Evolutionary conservation across 495 filamentous ascomycete species (phyloP), one percentile per base, ranked within the genome.

Genomic region (Elasticomyces elasticus): DNA sequence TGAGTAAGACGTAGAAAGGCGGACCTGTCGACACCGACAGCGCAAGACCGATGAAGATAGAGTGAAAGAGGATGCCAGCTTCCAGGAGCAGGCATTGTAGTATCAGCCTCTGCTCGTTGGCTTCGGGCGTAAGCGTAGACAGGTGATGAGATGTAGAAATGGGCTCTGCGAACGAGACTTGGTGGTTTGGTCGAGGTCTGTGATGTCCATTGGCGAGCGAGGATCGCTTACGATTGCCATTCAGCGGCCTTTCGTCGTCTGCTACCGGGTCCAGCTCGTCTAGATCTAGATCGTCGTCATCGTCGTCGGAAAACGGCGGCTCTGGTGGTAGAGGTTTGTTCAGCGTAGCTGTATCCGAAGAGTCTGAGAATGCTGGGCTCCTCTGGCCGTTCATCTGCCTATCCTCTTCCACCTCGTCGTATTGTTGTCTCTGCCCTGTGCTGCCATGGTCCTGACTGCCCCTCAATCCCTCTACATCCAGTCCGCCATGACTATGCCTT

Each of bases 31-130:
- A 76, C 56, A 85, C 81, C 52, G 74, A 79, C 45, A 85, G 67
- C 0, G 82, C 81, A 77, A 85, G 84, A 41, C 82, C 82, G 59
- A 83, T 79, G 65, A 83, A 83, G 55, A 83, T 72, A 51, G 71
- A 75, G 66, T 83, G 79, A 69, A 83, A 72, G 55, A 72, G 65
- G 55, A 72, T 72, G 58, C 70, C 69, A 23, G 69, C 69, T 61
- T 72, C 70, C 17, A 72, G 67, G 23, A 72, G 62, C 13, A 72
- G 62, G 56, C 66, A 68, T 60, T 72, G 70, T 12, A 71, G 67
- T 22, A 71, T 43, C 1, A 60, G 51, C 27, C 70, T 67, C 40
- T 67, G 63, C 23, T 69, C 66, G 41, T 46, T 60, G 24, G 51
- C 42, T 42, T n/a, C 44, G 49, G 33, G 17, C 40, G 42, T 52